These are phyloP conservation scores for Talaromyces marneffei DNA, from an alignment of 2,329 filamentous ascomycete species.

Conservation along the genomic window DNA sequence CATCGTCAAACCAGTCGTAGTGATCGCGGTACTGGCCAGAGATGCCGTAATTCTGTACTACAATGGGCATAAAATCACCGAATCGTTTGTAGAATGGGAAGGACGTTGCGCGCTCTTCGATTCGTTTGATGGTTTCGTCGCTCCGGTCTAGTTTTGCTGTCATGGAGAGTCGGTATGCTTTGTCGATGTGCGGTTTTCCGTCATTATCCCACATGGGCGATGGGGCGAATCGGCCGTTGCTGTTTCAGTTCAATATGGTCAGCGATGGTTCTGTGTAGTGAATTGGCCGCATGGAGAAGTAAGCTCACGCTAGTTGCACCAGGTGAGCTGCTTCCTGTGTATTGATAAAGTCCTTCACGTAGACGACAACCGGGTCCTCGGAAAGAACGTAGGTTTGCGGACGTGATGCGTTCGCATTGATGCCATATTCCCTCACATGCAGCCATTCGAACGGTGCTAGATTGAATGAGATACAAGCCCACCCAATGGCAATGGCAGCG, in stretches of 20 bases:
- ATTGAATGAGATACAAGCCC: background rate
- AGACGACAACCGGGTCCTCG: slow-evolving; percentile 49
- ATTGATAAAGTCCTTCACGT: slow-evolving; percentile 49
- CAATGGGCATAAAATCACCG: slow-evolving; percentile 42
- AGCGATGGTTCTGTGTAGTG: background rate
- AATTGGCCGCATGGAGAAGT: background rate
- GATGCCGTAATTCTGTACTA: slow-evolving; percentile 44
- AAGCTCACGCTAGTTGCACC: slow-evolving; percentile 47
- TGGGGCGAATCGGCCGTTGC: slow-evolving; percentile 41
- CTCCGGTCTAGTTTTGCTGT: slow-evolving; percentile 10
- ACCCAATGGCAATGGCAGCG: background rate
- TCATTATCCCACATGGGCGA: slow-evolving; percentile 25
- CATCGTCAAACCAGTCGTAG: slow-evolving; percentile 49
- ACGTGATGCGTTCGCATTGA: background rate
- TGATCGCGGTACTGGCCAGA: slow-evolving; percentile 47
- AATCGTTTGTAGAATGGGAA: slow-evolving; percentile 35
- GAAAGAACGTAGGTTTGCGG: slow-evolving; percentile 22
- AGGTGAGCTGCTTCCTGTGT: slow-evolving; percentile 43
- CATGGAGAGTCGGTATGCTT: slow-evolving; percentile 29
- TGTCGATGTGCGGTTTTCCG: slow-evolving; percentile 12
- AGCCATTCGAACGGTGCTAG: background rate
- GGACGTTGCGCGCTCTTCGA: slow-evolving; percentile 43
- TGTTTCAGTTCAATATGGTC: slow-evolving; percentile 16
- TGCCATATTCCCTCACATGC: background rate
- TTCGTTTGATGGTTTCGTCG: slow-evolving; percentile 43